These are phyloP conservation scores for Aquilaria sinensis DNA, from an alignment of 345 rosid species.

Conservation along the genomic window DNA sequence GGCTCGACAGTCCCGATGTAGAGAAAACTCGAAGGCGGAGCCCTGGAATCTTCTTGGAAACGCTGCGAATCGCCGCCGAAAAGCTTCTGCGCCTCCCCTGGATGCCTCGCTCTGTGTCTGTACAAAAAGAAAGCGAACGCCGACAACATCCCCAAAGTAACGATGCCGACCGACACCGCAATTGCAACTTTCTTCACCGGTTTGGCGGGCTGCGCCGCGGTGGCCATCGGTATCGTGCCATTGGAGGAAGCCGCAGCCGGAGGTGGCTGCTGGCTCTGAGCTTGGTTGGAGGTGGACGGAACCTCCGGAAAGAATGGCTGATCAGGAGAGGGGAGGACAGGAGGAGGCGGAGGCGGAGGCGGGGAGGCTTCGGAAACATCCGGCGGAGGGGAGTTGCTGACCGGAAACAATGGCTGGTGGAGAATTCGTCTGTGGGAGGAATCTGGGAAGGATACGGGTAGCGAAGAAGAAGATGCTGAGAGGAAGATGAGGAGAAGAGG, in stretches of 20 bases:
- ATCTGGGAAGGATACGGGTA: neutral
- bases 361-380: conserved; percentile 14
- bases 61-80: conserved; percentile 52
- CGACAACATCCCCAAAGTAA: conserved; percentile 88
- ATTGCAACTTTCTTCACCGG: conserved; percentile 79
- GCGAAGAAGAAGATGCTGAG: conserved; percentile 7
- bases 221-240: conserved; percentile 59
- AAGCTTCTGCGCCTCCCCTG: conserved; percentile 62
- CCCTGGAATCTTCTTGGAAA: conserved; percentile 41
- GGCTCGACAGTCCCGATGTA: conserved; percentile 94
- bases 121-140: conserved; percentile 85
- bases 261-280: conserved; percentile 46
- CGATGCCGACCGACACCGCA: conserved; percentile 85
- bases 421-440: conserved; percentile 52
- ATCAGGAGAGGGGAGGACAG: conserved; percentile 42
- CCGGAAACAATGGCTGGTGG: conserved; percentile 89
- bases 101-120: conserved; percentile 61
- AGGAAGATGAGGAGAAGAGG: conserved; percentile 20
- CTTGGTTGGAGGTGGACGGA: conserved; percentile 42
- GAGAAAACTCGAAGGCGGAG: conserved; percentile 65
- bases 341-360: conserved; percentile 50
- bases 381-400: conserved; percentile 41
- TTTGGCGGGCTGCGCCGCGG: conserved; percentile 65
- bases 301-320: conserved; percentile 92
- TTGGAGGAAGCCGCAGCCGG: conserved; percentile 32